phyloP scores from a whole-genome alignment of 2,329 filamentous ascomycete species.

The Stagonosporopsis cucurbitacearum region DNA sequence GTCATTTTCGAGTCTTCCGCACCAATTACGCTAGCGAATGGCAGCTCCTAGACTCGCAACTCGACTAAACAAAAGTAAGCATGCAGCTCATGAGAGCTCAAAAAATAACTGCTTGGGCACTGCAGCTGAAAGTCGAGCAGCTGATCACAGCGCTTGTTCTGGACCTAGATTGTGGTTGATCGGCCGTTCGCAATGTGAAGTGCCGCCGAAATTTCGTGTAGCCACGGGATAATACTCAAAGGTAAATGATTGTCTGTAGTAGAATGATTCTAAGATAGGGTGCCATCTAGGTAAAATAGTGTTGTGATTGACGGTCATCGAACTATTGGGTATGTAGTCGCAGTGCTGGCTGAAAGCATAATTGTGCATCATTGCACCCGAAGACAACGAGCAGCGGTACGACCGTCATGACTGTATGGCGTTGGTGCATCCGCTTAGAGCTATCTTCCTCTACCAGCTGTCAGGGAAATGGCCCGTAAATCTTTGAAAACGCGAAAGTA shows the following conservation, averaged over 20 bases:
- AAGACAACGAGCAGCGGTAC: not conserved
- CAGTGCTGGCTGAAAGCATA: no score
- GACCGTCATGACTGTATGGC: no score
- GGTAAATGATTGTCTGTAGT: not conserved
- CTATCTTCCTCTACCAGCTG: not conserved
- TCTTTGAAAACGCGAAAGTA: not conserved
- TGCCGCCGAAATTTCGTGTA: not conserved
- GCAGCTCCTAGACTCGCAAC: not conserved
- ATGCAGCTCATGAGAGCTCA: not conserved
- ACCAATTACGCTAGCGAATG: not conserved
- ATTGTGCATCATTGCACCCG: not conserved
- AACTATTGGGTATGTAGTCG: not conserved
- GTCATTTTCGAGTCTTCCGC: conserved; percentile 15
- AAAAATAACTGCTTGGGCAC: not conserved
- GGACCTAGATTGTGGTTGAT: not conserved
- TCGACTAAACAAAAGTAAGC: not conserved
- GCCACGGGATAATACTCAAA: no score
- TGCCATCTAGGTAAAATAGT: not conserved
- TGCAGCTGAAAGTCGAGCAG: not conserved
- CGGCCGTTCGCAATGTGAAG: not conserved
- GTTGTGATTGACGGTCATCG: not conserved
- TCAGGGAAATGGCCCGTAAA: not conserved
- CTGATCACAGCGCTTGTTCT: not conserved
- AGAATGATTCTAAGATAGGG: not conserved
- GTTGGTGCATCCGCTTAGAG: not conserved